A percentile compares a stretch with the other conserved stretches of the same genome.
Evolutionary conservation across 2,329 filamentous ascomycete genomes (phyloP).

Genomic region (Thelonectria rubi): DNA sequence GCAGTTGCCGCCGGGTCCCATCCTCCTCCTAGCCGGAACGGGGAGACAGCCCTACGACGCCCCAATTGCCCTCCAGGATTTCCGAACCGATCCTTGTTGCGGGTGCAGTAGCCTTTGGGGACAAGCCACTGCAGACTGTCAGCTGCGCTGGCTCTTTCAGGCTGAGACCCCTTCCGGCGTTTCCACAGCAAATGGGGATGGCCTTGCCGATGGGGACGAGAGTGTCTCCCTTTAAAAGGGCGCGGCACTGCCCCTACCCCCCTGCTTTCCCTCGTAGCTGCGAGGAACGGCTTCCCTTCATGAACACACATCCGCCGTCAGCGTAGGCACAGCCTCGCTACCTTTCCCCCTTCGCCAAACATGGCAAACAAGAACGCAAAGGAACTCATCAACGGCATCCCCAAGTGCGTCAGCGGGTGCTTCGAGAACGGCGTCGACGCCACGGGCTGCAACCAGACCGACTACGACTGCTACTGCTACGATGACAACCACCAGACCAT

Average conservation of each 20-base stretch:
- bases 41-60: background rate
- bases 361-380: constrained; percentile 38
- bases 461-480: constrained; percentile 42
- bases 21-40: constrained; percentile 7
- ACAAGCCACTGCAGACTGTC: background rate
- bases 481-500: constrained; percentile 37
- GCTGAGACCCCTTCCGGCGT: background rate
- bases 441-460: constrained; percentile 33
- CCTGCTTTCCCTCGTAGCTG: no score
- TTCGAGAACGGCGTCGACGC: constrained; percentile 38
- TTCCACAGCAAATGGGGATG: constrained; percentile 3
- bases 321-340: background rate
- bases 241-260: background rate
- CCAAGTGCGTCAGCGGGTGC: constrained; percentile 33
- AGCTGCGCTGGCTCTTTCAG: constrained; percentile 7
- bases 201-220: background rate
- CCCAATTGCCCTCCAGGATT: background rate
- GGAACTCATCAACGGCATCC: constrained; percentile 31
- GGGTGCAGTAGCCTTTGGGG: background rate
- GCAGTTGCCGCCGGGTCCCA: background rate
- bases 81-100: background rate
- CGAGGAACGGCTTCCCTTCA: background rate
- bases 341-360: background rate
- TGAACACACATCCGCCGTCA: background rate
- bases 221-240: background rate